Percentiles rank a stretch among this genome's conserved stretches.
Conservation (phyloP, 2,329 filamentous ascomycete species). For the Periconia macrospinosa region DNA sequence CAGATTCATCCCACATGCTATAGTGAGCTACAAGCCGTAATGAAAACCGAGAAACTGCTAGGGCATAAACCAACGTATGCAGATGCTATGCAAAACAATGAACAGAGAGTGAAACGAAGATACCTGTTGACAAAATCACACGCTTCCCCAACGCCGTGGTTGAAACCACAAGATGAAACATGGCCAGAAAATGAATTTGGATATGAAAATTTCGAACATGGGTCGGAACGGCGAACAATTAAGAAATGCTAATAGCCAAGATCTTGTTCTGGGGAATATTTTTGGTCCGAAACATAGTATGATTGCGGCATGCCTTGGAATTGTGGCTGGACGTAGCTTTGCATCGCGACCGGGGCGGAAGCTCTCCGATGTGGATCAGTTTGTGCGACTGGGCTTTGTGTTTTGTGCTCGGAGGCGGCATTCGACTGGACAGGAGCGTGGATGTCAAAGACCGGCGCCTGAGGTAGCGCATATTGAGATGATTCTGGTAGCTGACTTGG, state of each 20-base stretch:
- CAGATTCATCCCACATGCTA: neutral
- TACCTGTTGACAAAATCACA: neutral
- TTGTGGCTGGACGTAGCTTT: conserved; percentile 25
- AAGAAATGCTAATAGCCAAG: conserved; percentile 11
- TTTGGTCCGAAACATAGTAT: conserved; percentile 35
- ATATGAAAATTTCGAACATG: too few relatives aligned
- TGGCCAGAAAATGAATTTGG: neutral
- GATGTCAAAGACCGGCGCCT: conserved; percentile 25
- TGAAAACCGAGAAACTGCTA: neutral
- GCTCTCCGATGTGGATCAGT: conserved; percentile 31
- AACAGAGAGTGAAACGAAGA: neutral
- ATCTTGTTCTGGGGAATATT: conserved; percentile 18
- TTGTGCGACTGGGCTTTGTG: conserved; percentile 17
- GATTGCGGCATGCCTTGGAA: conserved; percentile 21
- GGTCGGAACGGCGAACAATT: too few relatives aligned
- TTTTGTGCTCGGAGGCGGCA: conserved; percentile 14
- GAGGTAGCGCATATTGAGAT: conserved; percentile 27
- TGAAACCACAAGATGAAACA: conserved; percentile 1
- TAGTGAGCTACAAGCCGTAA: neutral
- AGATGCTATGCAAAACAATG: conserved; percentile 1
- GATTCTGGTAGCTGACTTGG: conserved; percentile 24
- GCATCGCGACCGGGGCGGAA: conserved; percentile 34
- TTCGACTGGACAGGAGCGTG: conserved; percentile 20
- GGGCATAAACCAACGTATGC: neutral
- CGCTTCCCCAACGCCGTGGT: conserved; percentile 9